These are phyloP conservation scores for Komagataella pseudopastoris DNA, from an alignment of 805 yeast genomes.

Conservation along the genomic window DNA sequence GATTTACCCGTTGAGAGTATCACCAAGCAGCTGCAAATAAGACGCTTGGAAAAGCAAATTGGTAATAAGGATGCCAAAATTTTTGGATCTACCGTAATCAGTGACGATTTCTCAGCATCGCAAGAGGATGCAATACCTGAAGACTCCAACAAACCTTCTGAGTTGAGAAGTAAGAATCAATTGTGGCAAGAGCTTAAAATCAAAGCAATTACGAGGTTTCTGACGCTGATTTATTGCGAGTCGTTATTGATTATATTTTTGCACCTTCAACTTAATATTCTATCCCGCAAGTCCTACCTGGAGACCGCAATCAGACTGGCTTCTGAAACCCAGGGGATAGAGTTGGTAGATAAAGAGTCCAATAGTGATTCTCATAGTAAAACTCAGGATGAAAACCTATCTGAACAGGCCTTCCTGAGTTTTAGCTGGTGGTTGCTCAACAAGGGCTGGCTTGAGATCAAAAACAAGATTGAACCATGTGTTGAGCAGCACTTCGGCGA, in stretches of 20 bases:
- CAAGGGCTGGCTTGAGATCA: conserved; percentile 62
- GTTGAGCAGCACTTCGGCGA: conserved; percentile 50
- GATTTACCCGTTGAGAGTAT: conserved; percentile 59
- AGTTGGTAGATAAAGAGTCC: conserved; percentile 10
- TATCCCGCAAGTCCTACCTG: conserved; percentile 78
- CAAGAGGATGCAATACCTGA: conserved; percentile 4
- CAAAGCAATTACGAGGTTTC: conserved; percentile 56
- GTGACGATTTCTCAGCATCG: conserved; percentile 24
- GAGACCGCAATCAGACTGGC: conserved; percentile 67
- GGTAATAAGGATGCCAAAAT: conserved; percentile 6
- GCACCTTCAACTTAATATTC: conserved; percentile 73
- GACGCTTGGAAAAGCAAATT: conserved; percentile 25
- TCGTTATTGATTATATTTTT: conserved; percentile 66
- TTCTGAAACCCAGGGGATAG: conserved; percentile 24
- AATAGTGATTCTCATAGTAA: conserved; percentile 6
- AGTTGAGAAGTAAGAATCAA: conserved; percentile 38
- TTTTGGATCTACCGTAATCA: conserved; percentile 13
- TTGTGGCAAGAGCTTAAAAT: conserved; percentile 78
- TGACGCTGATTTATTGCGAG: conserved; percentile 57
- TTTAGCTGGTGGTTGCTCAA: conserved; percentile 91
- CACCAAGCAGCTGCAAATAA: conserved; percentile 54
- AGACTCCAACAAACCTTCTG: conserved; percentile 3
- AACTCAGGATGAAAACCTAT: conserved; percentile 26
- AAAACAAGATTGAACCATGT: conserved; percentile 34
- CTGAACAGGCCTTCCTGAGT: conserved; percentile 75